Base-by-base conservation (phyloP, 441 rosid genomes). In the Adansonia grandidieri region DNA sequence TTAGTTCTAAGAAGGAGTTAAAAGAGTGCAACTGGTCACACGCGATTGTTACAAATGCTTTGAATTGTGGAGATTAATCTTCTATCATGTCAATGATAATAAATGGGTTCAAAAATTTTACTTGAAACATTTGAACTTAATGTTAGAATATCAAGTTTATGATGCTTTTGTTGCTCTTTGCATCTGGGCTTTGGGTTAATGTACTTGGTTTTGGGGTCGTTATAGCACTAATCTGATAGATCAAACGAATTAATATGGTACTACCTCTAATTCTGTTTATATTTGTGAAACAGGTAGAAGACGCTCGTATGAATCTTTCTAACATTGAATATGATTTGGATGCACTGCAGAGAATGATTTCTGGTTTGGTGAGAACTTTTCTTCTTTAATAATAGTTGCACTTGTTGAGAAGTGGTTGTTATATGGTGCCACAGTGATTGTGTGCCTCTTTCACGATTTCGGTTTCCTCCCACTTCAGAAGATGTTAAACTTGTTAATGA, bases 251-350 rank as follows among this genome's bases (percentile, higher is more conserved):
- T 53, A 44, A 40, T 51, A n/a, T 42, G 3, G 64, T 44, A 28
- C 56, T 5, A 20, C 40, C 56, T 3, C 40, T 40, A 56, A 51
- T 58, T 47, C 24, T 64, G 32, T 42, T 15, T 14, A 11, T 60
- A 54, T 70, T 64, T 66, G 69, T 82, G 70, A 75, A 66, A 82
- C 95, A 96, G 99, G 93, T 94, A 64, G 84, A 84, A 81, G 84
- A 82, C 65, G 91, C 97, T 82, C 80, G 83, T 80, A 87, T 82
- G 54, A 91, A 89, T 90, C 85, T 96, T 77, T 82, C 86, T 61
- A 87, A 85, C 50, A 87, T 94, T 78, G 92, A 89, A 79, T 79
- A 82, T 80, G 91, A 89, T 61, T 82, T 96, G 86, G 86, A 83
- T 44, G 85, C 88, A 51, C 82, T 96, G 90, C 96, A 92, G 77